A percentile compares a stretch with the other conserved stretches of the same genome.
Conservation (phyloP, 148 eudicot genomes). For the Rhododendron kiyosumense region DNA sequence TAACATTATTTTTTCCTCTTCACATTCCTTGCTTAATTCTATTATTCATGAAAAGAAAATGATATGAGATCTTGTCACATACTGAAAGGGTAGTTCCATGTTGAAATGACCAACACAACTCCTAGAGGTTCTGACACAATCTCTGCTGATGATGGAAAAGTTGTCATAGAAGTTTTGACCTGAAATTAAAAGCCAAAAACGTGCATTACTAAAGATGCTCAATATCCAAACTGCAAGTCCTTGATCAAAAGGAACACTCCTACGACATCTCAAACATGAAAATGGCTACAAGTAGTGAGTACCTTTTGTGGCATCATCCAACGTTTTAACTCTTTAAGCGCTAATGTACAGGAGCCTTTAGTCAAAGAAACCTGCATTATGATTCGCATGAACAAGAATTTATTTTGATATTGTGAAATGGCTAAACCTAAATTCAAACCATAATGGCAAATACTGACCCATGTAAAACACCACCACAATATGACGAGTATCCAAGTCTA, state of each 20-base stretch:
- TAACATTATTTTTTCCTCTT: not conserved
- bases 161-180: constrained; percentile 49
- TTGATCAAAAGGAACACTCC: not conserved
- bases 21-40: not conserved
- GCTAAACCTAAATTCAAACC: not conserved
- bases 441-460: not conserved
- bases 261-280: not conserved
- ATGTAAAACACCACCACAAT: not conserved
- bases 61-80: constrained; percentile 21
- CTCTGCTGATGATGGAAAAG: constrained; percentile 61
- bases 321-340: constrained; percentile 33
- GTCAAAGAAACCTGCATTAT: constrained; percentile 37
- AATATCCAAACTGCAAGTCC: not conserved
- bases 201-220: not conserved
- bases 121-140: constrained; percentile 70
- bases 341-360: constrained; percentile 43
- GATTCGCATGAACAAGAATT: not conserved
- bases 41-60: not conserved
- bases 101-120: constrained; percentile 60
- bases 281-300: constrained; percentile 7
- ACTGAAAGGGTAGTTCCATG: constrained; percentile 94
- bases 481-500: not conserved
- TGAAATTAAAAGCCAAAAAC: constrained; percentile 15
- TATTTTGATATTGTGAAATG: not conserved
- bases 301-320: constrained; percentile 71